A percentile compares a stretch with the other conserved stretches of the same genome.
These are phyloP conservation scores for Epichloe gansuensis DNA, from an alignment of 2,329 filamentous ascomycete genomes.

Conservation along the genomic window DNA sequence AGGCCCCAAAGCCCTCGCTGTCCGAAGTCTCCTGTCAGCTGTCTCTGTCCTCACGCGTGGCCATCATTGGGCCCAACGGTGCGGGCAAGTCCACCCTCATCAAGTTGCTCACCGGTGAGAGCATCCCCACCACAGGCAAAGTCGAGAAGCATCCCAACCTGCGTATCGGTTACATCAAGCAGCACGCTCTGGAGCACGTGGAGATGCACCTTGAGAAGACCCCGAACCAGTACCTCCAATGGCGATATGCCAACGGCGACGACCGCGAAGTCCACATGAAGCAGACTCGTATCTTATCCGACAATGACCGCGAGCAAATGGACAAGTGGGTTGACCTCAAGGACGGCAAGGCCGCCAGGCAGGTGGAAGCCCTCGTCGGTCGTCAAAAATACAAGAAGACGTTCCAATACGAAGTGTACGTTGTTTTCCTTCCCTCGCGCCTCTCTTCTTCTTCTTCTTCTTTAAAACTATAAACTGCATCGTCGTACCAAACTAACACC, in stretches of 20 bases:
- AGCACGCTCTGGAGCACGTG: constrained; percentile 96
- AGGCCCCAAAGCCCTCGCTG: constrained; percentile 75
- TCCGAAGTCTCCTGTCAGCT: constrained; percentile 77
- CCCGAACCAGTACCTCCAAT: constrained; percentile 96
- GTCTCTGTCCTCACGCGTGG: constrained; percentile 79
- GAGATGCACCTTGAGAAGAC: constrained; percentile 99
- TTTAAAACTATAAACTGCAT: no score
- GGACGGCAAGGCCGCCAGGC: constrained; percentile 65
- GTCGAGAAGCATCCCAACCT: constrained; percentile 98
- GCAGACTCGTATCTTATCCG: constrained; percentile 82
- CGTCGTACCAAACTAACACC: no score
- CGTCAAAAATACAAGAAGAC: constrained; percentile 98
- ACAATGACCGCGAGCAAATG: constrained; percentile 79
- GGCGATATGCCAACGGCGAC: constrained; percentile 94
- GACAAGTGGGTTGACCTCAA: constrained; percentile 76
- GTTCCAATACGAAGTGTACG: constrained; percentile 88
- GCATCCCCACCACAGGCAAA: constrained; percentile 67
- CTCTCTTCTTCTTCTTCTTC: neutral
- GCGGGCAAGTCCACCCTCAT: constrained; percentile 97
- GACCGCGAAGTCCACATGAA: constrained; percentile 96
- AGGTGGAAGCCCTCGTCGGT: constrained; percentile 82
- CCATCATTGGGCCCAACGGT: constrained; percentile 94
- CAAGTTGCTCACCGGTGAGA: constrained; percentile 90
- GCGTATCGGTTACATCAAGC: constrained; percentile 98
- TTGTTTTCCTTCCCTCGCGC: constrained; percentile 22